Evolutionary conservation across 2,329 filamentous ascomycete genomes (phyloP).

Genomic region (Colletotrichum sublineola): DNA sequence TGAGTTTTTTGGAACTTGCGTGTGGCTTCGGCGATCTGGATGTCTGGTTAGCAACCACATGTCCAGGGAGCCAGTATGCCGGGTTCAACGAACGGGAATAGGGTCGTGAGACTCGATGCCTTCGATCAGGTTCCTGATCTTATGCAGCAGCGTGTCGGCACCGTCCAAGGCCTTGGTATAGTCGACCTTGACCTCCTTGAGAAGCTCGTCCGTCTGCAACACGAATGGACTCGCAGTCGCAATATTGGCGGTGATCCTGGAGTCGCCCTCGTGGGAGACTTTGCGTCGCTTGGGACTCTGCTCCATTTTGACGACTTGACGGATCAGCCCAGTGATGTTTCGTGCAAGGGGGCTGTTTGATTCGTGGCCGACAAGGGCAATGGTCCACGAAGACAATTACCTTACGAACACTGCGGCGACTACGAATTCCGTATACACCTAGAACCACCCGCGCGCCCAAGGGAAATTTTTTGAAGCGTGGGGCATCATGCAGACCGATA

Average conservation of each 20-base stretch:
- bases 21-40: constrained; percentile 76
- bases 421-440: background rate
- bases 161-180: constrained; percentile 63
- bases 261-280: constrained; percentile 56
- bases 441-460: constrained; percentile 9
- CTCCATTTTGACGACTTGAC: constrained; percentile 56
- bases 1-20: constrained; percentile 76
- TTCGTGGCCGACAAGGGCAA: constrained; percentile 23
- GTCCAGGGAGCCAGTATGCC: constrained; percentile 11
- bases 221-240: constrained; percentile 68
- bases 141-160: constrained; percentile 64
- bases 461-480: constrained; percentile 42
- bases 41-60: constrained; percentile 8
- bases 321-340: background rate
- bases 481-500: constrained; percentile 32
- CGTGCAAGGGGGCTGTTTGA: constrained; percentile 12
- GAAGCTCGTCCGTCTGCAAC: constrained; percentile 70
- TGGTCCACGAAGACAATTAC: background rate
- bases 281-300: constrained; percentile 63
- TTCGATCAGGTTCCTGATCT: constrained; percentile 67
- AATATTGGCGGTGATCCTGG: constrained; percentile 55
- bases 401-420: constrained; percentile 1
- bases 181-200: constrained; percentile 67
- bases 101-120: constrained; percentile 63
- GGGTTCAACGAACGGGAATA: constrained; percentile 59